These are phyloP conservation scores for Aspergillus carlsbadensis DNA, from an alignment of 495 filamentous ascomycete species.

Conservation along the genomic window DNA sequence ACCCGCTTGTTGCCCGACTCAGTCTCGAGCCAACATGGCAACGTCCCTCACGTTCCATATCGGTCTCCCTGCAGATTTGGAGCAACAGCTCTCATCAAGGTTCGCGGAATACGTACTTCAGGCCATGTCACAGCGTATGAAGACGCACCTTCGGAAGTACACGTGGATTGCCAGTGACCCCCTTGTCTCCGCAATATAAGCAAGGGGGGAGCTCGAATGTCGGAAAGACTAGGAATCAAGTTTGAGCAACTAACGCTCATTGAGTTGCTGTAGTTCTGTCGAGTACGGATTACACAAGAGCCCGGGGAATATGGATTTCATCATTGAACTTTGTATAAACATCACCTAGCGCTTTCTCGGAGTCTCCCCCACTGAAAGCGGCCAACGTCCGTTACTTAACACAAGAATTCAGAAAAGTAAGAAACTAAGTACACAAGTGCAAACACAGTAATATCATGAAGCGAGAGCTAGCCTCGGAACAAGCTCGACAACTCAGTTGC, in stretches of 20 bases:
- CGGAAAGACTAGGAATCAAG: background rate
- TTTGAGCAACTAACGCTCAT: background rate
- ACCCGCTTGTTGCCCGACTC: background rate
- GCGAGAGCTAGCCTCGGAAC: constrained; percentile 26
- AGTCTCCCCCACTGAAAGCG: background rate
- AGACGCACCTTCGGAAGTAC: background rate
- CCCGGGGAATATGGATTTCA: too few species aligned
- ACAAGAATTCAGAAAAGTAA: constrained; percentile 16
- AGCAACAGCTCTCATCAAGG: too few species aligned
- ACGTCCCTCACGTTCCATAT: too few species aligned
- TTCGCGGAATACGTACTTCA: too few species aligned
- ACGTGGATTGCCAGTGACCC: background rate
- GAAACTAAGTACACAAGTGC: constrained; percentile 25
- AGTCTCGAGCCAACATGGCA: too few species aligned
- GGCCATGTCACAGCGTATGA: background rate
- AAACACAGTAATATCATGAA: constrained; percentile 20
- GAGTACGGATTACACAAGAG: too few species aligned
- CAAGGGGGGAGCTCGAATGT: background rate
- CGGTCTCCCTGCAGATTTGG: too few species aligned
- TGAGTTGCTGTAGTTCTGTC: too few species aligned
- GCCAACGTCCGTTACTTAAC: constrained; percentile 14
- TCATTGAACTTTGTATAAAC: background rate
- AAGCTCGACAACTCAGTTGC: constrained; percentile 28
- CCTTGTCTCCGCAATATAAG: background rate
- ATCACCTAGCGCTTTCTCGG: background rate